These are phyloP conservation scores for Apiotrichum porosum DNA, from an alignment of 1,284 basidiomycete species.

Conservation along the genomic window DNA sequence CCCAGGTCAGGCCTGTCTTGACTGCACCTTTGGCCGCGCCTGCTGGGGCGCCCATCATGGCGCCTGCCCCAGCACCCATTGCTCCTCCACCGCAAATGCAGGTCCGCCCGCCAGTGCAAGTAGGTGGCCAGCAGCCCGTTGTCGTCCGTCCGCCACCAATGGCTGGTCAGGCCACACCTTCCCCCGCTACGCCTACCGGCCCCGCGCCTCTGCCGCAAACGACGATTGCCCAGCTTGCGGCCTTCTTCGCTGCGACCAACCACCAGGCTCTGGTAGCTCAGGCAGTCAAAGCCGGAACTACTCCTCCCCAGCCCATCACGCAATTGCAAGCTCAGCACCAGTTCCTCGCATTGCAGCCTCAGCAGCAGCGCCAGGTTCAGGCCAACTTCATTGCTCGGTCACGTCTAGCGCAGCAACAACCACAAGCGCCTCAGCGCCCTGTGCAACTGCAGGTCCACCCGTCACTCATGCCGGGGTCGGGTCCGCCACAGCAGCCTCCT, in stretches of 20 bases:
- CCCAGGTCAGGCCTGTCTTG: no score
- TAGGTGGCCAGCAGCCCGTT: neutral
- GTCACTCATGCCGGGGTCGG: no score
- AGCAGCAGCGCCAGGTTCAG: conserved; percentile 17
- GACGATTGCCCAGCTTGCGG: conserved; percentile 1
- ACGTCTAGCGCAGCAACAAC: conserved; percentile 6
- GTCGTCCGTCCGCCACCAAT: neutral
- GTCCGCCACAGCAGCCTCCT: no score
- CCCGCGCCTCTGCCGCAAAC: neutral
- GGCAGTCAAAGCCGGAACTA: neutral
- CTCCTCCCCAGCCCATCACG: conserved; percentile 5
- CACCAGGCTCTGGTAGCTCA: conserved; percentile 1
- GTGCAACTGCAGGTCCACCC: no score
- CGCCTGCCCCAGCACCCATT: neutral
- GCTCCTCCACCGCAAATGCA: neutral
- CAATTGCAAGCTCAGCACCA: conserved; percentile 12
- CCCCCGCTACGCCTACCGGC: neutral
- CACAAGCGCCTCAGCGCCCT: neutral
- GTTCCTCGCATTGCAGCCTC: conserved; percentile 7
- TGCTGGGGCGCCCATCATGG: neutral
- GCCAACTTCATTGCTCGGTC: conserved; percentile 9
- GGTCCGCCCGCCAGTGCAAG: neutral
- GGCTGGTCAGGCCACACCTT: neutral
- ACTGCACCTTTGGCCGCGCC: neutral
- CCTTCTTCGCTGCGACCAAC: conserved; percentile 4